phyloP scores from a whole-genome alignment of 192 early-diverging fungal genomes.

The Geosiphon pyriformis region DNA sequence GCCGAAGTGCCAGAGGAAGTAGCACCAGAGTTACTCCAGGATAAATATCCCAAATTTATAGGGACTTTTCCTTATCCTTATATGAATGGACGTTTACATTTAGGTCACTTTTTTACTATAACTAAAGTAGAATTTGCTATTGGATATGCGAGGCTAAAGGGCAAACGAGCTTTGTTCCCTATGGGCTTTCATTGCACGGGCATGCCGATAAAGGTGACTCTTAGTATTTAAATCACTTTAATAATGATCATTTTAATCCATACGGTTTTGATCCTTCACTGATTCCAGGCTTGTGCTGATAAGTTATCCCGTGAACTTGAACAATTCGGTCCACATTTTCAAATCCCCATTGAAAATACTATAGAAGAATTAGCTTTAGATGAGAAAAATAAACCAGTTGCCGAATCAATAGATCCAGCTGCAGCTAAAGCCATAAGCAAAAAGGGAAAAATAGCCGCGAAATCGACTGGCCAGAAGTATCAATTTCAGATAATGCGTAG shows the following conservation, averaged over 20 bases:
- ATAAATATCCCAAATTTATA: slow-evolving; percentile 82
- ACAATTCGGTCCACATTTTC: slow-evolving; percentile 76
- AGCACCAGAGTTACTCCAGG: slow-evolving; percentile 45
- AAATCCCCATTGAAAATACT: slow-evolving; percentile 20
- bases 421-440: slow-evolving; percentile 61
- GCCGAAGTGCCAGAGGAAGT: slow-evolving; percentile 46
- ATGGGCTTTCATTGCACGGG: slow-evolving; percentile 98
- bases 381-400: not conserved
- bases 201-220: slow-evolving; percentile 93
- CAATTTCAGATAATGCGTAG: slow-evolving; percentile 97
- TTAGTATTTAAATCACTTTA: not conserved
- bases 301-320: slow-evolving; percentile 79
- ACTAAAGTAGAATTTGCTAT: slow-evolving; percentile 96
- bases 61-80: slow-evolving; percentile 97
- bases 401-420: slow-evolving; percentile 23
- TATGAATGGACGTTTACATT: slow-evolving; percentile 89
- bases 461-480: slow-evolving; percentile 76
- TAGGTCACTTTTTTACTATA: slow-evolving; percentile 95
- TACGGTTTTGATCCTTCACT: too few relatives aligned
- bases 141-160: slow-evolving; percentile 89
- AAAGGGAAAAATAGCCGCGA: slow-evolving; percentile 86
- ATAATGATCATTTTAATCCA: not conserved
- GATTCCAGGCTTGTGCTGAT: slow-evolving; percentile 77
- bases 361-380: slow-evolving; percentile 4
- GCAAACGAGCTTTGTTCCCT: slow-evolving; percentile 88